Conservation (phyloP, 2,329 filamentous ascomycete genomes). For the Sarocladiaceae sp. region DNA sequence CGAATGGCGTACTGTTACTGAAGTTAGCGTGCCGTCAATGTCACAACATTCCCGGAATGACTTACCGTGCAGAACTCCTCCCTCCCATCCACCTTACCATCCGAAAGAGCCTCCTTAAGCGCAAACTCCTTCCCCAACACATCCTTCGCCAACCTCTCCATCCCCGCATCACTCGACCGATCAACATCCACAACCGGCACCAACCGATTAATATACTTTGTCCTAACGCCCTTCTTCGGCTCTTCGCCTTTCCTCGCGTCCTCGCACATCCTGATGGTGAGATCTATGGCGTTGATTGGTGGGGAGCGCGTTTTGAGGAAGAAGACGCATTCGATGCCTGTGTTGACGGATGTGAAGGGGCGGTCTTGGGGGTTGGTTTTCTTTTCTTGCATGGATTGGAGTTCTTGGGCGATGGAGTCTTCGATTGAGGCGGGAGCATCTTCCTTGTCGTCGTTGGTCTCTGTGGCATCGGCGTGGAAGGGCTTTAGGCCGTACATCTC, state of each 20-base stretch:
- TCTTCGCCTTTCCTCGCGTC: slow-evolving; percentile 44
- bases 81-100: slow-evolving; percentile 14
- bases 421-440: slow-evolving; percentile 63
- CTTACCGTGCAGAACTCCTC: slow-evolving; percentile 37
- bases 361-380: slow-evolving; percentile 36
- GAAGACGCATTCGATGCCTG: slow-evolving; percentile 58
- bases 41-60: slow-evolving; percentile 9
- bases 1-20: slow-evolving; percentile 72
- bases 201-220: slow-evolving; percentile 55
- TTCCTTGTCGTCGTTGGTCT: slow-evolving; percentile 34
- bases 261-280: slow-evolving; percentile 51
- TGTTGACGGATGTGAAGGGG: slow-evolving; percentile 47
- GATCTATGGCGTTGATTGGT: slow-evolving; percentile 51
- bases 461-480: slow-evolving; percentile 18
- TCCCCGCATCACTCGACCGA: slow-evolving; percentile 64
- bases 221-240: slow-evolving; percentile 27
- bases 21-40: neutral
- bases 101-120: slow-evolving; percentile 27
- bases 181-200: slow-evolving; percentile 49
- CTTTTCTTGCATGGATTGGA: slow-evolving; percentile 54
- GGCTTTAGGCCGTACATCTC: slow-evolving; percentile 51
- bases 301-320: slow-evolving; percentile 55
- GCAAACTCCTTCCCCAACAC: slow-evolving; percentile 63
- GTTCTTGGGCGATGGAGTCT: slow-evolving; percentile 65
- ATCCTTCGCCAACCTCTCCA: slow-evolving; percentile 59